phyloP scores from a whole-genome alignment of 257 asterid species.

The Salvia splendens region DNA sequence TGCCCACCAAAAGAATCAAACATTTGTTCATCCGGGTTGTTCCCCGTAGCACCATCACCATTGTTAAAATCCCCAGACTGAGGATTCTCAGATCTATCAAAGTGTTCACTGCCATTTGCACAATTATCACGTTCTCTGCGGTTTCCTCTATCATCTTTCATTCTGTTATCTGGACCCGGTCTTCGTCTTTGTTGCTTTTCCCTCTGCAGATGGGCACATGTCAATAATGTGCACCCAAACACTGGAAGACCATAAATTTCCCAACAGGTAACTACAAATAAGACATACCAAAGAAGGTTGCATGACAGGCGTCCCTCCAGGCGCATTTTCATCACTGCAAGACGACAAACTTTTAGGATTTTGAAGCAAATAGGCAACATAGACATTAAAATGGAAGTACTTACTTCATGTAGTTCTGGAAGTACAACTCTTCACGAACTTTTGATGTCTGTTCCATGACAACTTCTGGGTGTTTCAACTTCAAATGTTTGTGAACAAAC shows the following conservation, averaged over 20 bases:
- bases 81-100: slow-evolving; percentile 71
- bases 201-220: slow-evolving; percentile 55
- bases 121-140: slow-evolving; percentile 71
- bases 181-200: slow-evolving; percentile 76
- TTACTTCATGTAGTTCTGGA: slow-evolving; percentile 94
- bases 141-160: slow-evolving; percentile 77
- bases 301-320: slow-evolving; percentile 95
- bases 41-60: slow-evolving; percentile 55
- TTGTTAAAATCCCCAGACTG: slow-evolving; percentile 65
- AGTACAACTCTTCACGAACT: slow-evolving; percentile 89
- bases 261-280: neutral
- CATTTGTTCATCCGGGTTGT: slow-evolving; percentile 75
- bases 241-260: neutral
- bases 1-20: slow-evolving; percentile 82
- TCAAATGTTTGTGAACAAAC: slow-evolving; percentile 89
- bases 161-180: slow-evolving; percentile 65
- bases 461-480: slow-evolving; percentile 89
- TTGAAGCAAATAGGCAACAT: slow-evolving; percentile 19
- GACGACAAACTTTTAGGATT: slow-evolving; percentile 29
- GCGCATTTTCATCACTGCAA: slow-evolving; percentile 90
- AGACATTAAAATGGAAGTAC: slow-evolving; percentile 29
- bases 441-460: slow-evolving; percentile 70
- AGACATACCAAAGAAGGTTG: slow-evolving; percentile 75
- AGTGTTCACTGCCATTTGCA: slow-evolving; percentile 62
- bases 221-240: slow-evolving; percentile 22